A percentile compares a stretch with the other conserved stretches of the same genome.
These are phyloP conservation scores for Pichia pseudocactophila DNA, from an alignment of 805 yeast species.

Conservation along the genomic window DNA sequence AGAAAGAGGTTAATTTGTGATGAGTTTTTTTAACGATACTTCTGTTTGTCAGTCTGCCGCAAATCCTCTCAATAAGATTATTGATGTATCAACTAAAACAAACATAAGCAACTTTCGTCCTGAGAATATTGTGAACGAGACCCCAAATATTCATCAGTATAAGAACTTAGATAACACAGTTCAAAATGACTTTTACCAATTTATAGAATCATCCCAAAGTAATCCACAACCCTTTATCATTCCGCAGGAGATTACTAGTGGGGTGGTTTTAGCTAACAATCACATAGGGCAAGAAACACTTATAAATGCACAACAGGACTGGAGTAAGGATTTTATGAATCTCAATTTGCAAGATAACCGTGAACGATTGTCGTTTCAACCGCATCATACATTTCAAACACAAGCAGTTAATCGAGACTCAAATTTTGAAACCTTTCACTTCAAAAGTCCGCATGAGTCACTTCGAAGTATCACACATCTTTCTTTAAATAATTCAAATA, in stretches of 20 bases:
- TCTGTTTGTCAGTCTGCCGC: constrained; percentile 1
- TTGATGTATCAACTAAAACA: background rate
- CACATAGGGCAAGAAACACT: background rate
- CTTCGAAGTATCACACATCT: no score
- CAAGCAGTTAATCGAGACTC: background rate
- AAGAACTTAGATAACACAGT: background rate
- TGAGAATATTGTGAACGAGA: background rate
- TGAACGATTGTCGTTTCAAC: background rate
- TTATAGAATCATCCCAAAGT: background rate
- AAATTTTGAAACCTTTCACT: background rate
- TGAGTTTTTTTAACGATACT: constrained; percentile 6
- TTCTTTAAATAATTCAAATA: background rate
- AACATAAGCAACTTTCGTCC: background rate
- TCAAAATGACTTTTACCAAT: constrained; percentile 3
- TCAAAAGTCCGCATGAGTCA: background rate
- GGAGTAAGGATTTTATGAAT: constrained; percentile 1
- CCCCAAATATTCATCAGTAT: background rate
- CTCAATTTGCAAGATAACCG: background rate
- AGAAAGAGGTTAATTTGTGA: background rate
- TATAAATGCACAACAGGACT: background rate
- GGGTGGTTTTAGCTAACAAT: background rate
- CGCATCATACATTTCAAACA: background rate
- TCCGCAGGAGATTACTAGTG: background rate
- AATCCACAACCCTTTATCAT: background rate
- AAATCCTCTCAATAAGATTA: constrained; percentile 4